phyloP scores from a whole-genome alignment of 352 stramenopile species.

The Pythium insidiosum region DNA sequence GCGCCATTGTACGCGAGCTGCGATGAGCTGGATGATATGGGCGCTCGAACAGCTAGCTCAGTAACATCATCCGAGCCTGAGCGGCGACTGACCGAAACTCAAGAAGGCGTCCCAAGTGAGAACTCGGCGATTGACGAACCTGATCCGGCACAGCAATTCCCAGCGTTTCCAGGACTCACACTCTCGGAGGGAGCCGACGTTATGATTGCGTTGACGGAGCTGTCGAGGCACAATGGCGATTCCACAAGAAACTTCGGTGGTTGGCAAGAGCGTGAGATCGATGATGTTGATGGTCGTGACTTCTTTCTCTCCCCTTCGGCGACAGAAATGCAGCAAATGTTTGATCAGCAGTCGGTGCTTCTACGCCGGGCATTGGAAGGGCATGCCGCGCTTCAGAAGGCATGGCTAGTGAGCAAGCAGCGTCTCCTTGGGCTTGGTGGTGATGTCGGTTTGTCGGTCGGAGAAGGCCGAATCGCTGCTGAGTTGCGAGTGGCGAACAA shows the following conservation, averaged over 20 bases:
- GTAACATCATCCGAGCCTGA: constrained; percentile 15
- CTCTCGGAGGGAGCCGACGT: constrained; percentile 75
- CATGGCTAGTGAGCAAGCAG: constrained; percentile 73
- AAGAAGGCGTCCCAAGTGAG: background rate
- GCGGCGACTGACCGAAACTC: constrained; percentile 2
- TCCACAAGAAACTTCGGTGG: no score
- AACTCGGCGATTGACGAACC: background rate
- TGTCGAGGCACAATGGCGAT: constrained; percentile 37
- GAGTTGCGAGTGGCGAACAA: constrained; percentile 82
- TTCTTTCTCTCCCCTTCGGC: constrained; percentile 80
- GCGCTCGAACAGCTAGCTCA: no score
- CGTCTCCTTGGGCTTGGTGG: constrained; percentile 51
- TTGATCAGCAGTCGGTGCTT: constrained; percentile 72
- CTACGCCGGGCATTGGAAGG: constrained; percentile 63
- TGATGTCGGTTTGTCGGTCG: constrained; percentile 54
- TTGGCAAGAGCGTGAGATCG: constrained; percentile 33
- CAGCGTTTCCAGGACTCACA: constrained; percentile 35
- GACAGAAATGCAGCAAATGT: constrained; percentile 86
- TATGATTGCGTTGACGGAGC: constrained; percentile 53
- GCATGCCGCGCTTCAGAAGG: constrained; percentile 63
- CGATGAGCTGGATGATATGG: constrained; percentile 49
- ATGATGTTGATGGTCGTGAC: constrained; percentile 54
- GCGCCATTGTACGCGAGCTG: constrained; percentile 55
- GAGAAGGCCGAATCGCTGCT: constrained; percentile 69
- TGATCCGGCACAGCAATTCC: background rate